Percentiles rank a stretch among this genome's conserved stretches.
Conservation (phyloP, 2,329 filamentous ascomycete species). For the Fusarium chlamydosporum region DNA sequence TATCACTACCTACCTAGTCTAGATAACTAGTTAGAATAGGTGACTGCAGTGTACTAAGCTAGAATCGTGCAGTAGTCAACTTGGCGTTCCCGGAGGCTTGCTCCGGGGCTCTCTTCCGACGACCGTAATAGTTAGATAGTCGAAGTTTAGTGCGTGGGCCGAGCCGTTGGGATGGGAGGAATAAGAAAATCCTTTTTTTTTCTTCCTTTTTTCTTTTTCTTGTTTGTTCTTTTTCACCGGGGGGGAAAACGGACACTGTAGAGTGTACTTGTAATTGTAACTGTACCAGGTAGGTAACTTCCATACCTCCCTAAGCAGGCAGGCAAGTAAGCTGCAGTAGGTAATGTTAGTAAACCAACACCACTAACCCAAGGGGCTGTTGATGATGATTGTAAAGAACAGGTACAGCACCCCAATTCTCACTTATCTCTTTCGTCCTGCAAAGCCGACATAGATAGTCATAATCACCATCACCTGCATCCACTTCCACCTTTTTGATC, state of each 20-base stretch:
- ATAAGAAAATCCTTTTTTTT: background rate
- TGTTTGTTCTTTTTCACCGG: background rate
- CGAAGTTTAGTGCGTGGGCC: conserved; percentile 3
- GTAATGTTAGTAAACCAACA: no score
- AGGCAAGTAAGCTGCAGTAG: background rate
- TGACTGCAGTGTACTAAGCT: background rate
- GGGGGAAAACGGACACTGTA: no score
- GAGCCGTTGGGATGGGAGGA: background rate
- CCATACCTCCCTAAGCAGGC: background rate
- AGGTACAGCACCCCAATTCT: conserved; percentile 2
- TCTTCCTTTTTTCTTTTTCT: no score
- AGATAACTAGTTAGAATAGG: background rate
- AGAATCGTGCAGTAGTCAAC: conserved; percentile 1
- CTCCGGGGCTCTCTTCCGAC: conserved; percentile 1
- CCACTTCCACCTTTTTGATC: background rate
- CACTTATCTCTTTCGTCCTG: no score
- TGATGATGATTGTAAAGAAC: no score
- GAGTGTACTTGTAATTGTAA: background rate
- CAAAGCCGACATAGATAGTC: background rate
- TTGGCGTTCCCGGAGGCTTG: conserved; percentile 2
- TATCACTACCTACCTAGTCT: no score
- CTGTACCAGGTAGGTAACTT: no score
- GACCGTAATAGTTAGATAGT: conserved; percentile 1
- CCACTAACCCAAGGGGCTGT: no score
- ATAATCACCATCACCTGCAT: background rate